A percentile compares a stretch with the other conserved stretches of the same genome.
phyloP scores from a whole-genome alignment of 2,329 filamentous ascomycete genomes.

The Beauveria australis region DNA sequence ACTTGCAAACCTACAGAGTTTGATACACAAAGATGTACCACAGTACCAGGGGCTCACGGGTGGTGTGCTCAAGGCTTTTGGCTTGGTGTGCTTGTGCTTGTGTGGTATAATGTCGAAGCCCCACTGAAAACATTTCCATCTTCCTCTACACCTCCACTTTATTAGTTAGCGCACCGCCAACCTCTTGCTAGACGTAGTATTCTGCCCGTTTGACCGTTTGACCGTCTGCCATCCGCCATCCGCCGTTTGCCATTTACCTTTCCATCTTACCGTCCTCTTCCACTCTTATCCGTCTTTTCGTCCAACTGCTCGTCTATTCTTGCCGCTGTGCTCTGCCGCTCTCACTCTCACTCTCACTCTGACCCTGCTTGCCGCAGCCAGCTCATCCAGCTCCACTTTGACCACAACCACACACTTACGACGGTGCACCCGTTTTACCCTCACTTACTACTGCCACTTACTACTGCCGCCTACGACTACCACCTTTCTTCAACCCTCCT shows the following conservation, averaged over 20 bases:
- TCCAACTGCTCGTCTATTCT: not conserved
- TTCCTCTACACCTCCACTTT: constrained; percentile 1
- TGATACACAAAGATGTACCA: no score
- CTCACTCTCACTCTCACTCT: not conserved
- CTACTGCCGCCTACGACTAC: not conserved
- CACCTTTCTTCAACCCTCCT: not conserved
- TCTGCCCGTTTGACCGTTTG: not conserved
- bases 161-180: constrained; percentile 1
- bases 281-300: not conserved
- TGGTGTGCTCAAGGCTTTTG: not conserved
- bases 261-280: no score
- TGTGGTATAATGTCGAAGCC: no score
- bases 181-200: not conserved
- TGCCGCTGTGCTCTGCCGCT: not conserved
- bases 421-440: not conserved
- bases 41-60: no score
- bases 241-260: not conserved
- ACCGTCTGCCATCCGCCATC: not conserved
- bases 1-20: no score
- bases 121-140: not conserved
- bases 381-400: not conserved
- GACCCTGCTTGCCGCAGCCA: not conserved
- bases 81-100: not conserved
- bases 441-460: not conserved
- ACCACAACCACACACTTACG: not conserved